Conservation (phyloP, 1,139 yeast species). For the Insectozyma bohioensis region DNA sequence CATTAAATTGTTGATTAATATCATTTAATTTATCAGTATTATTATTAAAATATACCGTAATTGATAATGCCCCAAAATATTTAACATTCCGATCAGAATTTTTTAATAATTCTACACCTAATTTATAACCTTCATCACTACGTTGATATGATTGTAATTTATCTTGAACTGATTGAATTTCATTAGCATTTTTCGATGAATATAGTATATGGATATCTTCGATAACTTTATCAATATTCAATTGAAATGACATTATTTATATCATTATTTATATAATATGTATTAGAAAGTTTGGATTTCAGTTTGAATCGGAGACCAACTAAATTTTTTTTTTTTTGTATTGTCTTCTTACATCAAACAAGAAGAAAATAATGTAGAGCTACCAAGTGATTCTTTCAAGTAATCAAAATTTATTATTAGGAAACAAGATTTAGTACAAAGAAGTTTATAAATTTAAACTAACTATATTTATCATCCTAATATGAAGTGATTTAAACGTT, state of each 20-base stretch:
- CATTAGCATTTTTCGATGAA: constrained; percentile 40
- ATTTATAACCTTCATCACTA: constrained; percentile 46
- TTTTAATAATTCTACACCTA: constrained; percentile 50
- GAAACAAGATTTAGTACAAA: too few species aligned
- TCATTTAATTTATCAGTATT: constrained; percentile 13
- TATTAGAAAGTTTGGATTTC: too few species aligned
- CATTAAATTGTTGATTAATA: constrained; percentile 10
- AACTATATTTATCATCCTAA: too few species aligned
- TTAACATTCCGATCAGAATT: constrained; percentile 49
- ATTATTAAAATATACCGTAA: constrained; percentile 56
- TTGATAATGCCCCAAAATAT: constrained; percentile 74
- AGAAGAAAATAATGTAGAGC: too few species aligned
- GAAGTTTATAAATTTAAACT: too few species aligned
- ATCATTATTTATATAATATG: too few species aligned
- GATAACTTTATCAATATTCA: constrained; percentile 12
- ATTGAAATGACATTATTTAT: constrained; percentile 7
- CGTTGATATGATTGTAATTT: constrained; percentile 55
- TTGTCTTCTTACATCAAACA: too few species aligned
- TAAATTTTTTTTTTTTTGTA: too few species aligned
- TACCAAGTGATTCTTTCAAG: too few species aligned
- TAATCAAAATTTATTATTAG: too few species aligned
- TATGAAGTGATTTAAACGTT: too few species aligned
- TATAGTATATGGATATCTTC: constrained; percentile 39
- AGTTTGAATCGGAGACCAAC: too few species aligned
- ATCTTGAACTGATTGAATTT: constrained; percentile 48